phyloP scores from a whole-genome alignment of 306 rosid genomes.

The Styphnolobium japonicum region DNA sequence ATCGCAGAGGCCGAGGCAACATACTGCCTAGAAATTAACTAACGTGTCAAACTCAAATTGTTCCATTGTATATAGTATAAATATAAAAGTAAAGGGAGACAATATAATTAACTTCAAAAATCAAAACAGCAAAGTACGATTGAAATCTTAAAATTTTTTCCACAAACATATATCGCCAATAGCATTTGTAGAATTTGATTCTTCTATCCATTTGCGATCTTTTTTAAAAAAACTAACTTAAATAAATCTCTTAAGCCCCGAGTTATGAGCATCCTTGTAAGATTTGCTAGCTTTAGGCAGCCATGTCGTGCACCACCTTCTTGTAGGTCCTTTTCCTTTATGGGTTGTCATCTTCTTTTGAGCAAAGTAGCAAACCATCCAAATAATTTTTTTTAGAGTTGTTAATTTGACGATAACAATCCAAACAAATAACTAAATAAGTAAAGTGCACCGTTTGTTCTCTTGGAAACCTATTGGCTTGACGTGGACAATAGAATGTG shows the following conservation, averaged over 20 bases:
- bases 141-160: not conserved
- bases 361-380: conserved; percentile 30
- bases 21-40: not conserved
- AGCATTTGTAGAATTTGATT: not conserved
- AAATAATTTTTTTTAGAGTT: conserved; percentile 22
- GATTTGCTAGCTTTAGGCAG: not conserved
- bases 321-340: conserved; percentile 33
- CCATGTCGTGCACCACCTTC: conserved; percentile 22
- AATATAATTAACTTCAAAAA: not conserved
- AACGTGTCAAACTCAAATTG: not conserved
- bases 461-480: conserved; percentile 1
- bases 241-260: not conserved
- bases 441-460: not conserved
- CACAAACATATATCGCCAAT: not conserved
- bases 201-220: not conserved
- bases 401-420: conserved; percentile 5
- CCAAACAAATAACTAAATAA: conserved; percentile 14
- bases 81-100: not conserved
- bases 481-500: conserved; percentile 22
- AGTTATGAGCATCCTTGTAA: not conserved
- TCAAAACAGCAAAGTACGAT: not conserved
- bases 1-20: too few relatives aligned
- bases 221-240: not conserved
- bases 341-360: conserved; percentile 6
- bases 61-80: not conserved